A percentile compares a stretch with the other conserved stretches of the same genome.
phyloP scores from a whole-genome alignment of 202 grass and related monocot genomes.

The Panicum hallii region DNA sequence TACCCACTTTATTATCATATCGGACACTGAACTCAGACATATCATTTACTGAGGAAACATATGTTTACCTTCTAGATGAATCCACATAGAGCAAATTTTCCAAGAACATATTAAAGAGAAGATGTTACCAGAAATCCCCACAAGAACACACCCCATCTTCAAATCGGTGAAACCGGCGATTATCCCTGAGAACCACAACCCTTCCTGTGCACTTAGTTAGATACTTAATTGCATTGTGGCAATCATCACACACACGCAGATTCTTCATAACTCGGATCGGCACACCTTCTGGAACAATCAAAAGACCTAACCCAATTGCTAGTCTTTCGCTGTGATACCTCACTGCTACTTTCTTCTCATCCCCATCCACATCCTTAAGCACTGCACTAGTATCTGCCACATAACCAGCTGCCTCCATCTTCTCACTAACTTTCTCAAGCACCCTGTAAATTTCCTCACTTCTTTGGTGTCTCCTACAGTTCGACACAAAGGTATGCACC shows the following conservation, averaged over 20 bases:
- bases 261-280: conserved; percentile 97
- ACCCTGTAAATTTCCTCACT: conserved; percentile 72
- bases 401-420: conserved; percentile 85
- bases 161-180: conserved; percentile 82
- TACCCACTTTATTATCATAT: conserved; percentile 21
- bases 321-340: conserved; percentile 95
- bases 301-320: conserved; percentile 79
- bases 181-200: conserved; percentile 80
- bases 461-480: conserved; percentile 71
- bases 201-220: conserved; percentile 84
- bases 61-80: not conserved
- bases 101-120: conserved; percentile 20
- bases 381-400: conserved; percentile 79
- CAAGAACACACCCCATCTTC: conserved; percentile 84
- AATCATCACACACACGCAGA: conserved; percentile 88
- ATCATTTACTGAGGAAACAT: conserved; percentile 17
- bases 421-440: conserved; percentile 76
- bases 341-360: conserved; percentile 69
- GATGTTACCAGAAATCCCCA: conserved; percentile 89
- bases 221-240: conserved; percentile 91
- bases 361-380: conserved; percentile 71
- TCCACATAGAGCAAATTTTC: conserved; percentile 22
- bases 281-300: conserved; percentile 78
- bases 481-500: conserved; percentile 86
- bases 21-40: conserved; percentile 23